Evolutionary conservation across 768 basidiomycete species (phyloP), one percentile per base, ranked within the genome.

Genomic region (Serpula lacrymans): DNA sequence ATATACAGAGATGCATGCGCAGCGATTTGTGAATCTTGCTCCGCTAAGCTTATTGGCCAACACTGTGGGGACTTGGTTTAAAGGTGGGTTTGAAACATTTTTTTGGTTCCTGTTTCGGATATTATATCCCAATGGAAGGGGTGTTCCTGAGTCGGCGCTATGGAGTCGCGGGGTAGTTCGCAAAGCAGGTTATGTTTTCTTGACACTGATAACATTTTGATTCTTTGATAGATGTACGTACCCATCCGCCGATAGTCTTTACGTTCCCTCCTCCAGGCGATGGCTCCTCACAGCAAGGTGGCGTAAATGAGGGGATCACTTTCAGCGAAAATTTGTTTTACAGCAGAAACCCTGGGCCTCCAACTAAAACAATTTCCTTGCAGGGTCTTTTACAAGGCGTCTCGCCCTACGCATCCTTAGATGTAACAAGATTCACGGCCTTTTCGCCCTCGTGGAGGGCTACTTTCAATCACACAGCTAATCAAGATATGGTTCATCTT

Each of bases 181-280:
- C n/a, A n/a, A n/a, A n/a, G n/a, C n/a, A n/a, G n/a, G n/a, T n/a
- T n/a, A n/a, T n/a, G n/a, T 18, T 42, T 18, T 11, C 37, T 38
- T 38, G 27, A 17, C 7, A 5, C 8, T 32, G 7, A n/a, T 36
- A 29, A 32, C 9, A 33, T 18, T 27, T 33, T 34, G n/a, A n/a
- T n/a, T n/a, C n/a, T n/a, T n/a, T n/a, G n/a, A 14, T 46, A 83
- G 85, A 82, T 59, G 74, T 84, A 17, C 75, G 80, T 4, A 80
- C 79, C 1, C 82, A 82, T 45, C 78, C 77, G 6, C 82, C 84
- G 1, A 59, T 85, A 13, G 65, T 77, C 42, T 65, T 77, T 45
- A 70, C 71, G 21, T 84, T 83, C 54, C 82, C 68, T n/a, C 62
- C 80, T 25, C 67, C 67, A 3, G 56, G 29, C 14, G 42, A 38